These are phyloP conservation scores for Tilletiopsis washingtonensis DNA, from an alignment of 1,284 basidiomycete genomes.

Conservation along the genomic window DNA sequence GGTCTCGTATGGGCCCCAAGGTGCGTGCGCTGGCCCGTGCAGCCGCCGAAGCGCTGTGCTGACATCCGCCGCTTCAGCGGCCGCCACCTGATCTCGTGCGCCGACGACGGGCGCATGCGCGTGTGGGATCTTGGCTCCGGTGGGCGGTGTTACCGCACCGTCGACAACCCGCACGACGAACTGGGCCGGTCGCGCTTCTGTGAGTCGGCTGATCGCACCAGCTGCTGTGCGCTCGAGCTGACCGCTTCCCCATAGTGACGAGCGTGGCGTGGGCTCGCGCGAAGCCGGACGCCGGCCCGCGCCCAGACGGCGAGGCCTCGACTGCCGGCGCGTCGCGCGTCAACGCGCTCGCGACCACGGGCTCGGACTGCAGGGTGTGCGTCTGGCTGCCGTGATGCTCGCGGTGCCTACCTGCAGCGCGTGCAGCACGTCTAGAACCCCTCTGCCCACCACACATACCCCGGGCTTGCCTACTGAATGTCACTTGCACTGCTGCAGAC, in stretches of 20 bases:
- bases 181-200: slow-evolving; percentile 64
- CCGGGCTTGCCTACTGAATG: too few relatives aligned
- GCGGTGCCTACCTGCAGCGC: too few relatives aligned
- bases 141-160: slow-evolving; percentile 64
- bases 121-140: slow-evolving; percentile 79
- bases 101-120: slow-evolving; percentile 82
- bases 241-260: slow-evolving; percentile 14
- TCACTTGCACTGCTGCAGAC: too few relatives aligned
- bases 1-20: slow-evolving; percentile 9
- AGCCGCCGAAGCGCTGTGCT: background rate
- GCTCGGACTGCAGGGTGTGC: slow-evolving; percentile 35
- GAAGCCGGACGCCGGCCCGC: slow-evolving; percentile 17
- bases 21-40: background rate
- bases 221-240: background rate
- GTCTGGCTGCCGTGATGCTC: slow-evolving; percentile 43
- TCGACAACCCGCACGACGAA: slow-evolving; percentile 52
- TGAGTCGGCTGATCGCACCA: slow-evolving; percentile 51
- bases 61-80: slow-evolving; percentile 48
- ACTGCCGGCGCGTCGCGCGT: slow-evolving; percentile 10
- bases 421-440: too few relatives aligned
- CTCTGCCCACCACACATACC: too few relatives aligned
- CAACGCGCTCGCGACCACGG: slow-evolving; percentile 43
- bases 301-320: slow-evolving; percentile 13
- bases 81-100: slow-evolving; percentile 74
- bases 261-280: slow-evolving; percentile 42